Evolutionary conservation across 2,329 filamentous ascomycete species (phyloP).

Genomic region (Colletotrichum cordylinicola): DNA sequence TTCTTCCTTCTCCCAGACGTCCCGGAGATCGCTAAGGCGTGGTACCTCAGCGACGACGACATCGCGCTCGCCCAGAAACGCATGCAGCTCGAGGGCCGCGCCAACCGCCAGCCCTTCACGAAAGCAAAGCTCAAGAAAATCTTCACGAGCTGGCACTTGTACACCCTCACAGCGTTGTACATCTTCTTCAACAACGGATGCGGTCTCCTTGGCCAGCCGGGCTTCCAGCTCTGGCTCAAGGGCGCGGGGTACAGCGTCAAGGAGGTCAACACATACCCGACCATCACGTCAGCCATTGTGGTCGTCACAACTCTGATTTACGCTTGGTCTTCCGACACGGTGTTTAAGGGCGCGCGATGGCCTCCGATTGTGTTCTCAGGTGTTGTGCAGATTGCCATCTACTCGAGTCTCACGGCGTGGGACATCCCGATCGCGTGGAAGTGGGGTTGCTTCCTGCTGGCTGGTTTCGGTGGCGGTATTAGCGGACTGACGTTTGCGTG

Average conservation of each 20-base stretch:
- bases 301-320: constrained; percentile 66
- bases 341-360: constrained; percentile 66
- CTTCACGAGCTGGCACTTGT: constrained; percentile 70
- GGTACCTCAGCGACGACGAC: constrained; percentile 37
- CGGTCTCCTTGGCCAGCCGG: constrained; percentile 53
- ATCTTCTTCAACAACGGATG: constrained; percentile 69
- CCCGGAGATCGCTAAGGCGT: constrained; percentile 21
- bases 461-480: constrained; percentile 55
- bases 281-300: constrained; percentile 59
- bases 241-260: constrained; percentile 44
- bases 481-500: constrained; percentile 52
- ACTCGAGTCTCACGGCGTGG: constrained; percentile 47
- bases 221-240: constrained; percentile 59
- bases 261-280: constrained; percentile 60
- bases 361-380: constrained; percentile 66
- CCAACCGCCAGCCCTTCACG: constrained; percentile 43
- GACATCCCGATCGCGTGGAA: constrained; percentile 59
- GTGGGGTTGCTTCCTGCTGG: constrained; percentile 65
- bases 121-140: constrained; percentile 63
- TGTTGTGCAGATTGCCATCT: constrained; percentile 44
- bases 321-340: constrained; percentile 69
- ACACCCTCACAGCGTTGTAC: constrained; percentile 62
- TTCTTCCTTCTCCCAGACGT: constrained; percentile 27
- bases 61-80: constrained; percentile 42
- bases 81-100: constrained; percentile 51